Conservation (phyloP, 495 filamentous ascomycete species). For the Neurospora sp. region DNA sequence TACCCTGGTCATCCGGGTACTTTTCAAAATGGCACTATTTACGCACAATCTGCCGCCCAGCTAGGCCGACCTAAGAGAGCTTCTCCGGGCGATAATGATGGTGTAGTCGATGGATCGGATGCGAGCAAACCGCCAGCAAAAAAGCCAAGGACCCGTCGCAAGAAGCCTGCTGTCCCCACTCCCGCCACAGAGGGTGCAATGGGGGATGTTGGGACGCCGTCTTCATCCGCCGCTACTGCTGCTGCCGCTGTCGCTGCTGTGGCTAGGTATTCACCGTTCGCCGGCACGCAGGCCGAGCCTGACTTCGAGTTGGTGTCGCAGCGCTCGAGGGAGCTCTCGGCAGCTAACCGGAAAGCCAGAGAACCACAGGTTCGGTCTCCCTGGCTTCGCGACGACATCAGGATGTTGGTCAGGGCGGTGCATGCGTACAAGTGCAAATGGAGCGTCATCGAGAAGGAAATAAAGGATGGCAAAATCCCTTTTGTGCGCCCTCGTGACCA, state of each 20-base stretch:
- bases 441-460: conserved; percentile 36
- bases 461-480: conserved; percentile 16
- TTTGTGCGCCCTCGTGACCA: conserved; percentile 42
- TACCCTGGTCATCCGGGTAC: not conserved
- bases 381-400: conserved; percentile 36
- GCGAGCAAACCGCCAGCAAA: conserved; percentile 6
- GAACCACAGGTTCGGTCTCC: conserved; percentile 36
- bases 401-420: conserved; percentile 41
- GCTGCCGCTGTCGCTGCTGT: not conserved
- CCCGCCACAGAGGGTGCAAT: not conserved
- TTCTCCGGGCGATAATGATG: conserved; percentile 1
- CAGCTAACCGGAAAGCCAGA: conserved; percentile 13
- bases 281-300: conserved; percentile 12
- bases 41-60: conserved; percentile 16
- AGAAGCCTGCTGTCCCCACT: conserved; percentile 5
- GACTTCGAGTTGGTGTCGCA: conserved; percentile 19
- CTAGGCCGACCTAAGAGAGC: conserved; percentile 9
- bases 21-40: conserved; percentile 10
- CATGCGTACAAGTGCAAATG: conserved; percentile 42
- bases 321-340: conserved; percentile 15
- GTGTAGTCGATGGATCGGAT: not conserved
- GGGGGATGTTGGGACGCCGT: not conserved
- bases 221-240: not conserved
- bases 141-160: conserved; percentile 13
- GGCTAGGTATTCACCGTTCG: conserved; percentile 15